Conservation (phyloP, 1,284 basidiomycete genomes). For the Puccinia brachypodii region DNA sequence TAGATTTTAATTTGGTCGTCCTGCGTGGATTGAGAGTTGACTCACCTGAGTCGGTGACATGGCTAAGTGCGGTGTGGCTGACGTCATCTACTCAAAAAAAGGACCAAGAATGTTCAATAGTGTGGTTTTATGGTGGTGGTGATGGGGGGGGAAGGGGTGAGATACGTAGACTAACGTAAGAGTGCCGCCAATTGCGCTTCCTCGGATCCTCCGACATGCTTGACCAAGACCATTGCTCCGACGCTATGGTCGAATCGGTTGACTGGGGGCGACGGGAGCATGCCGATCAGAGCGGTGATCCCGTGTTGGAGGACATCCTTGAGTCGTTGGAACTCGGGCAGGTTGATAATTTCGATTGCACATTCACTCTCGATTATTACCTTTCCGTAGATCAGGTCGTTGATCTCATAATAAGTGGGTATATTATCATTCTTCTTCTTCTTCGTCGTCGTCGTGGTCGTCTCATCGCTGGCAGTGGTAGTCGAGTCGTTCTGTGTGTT, state of each 20-base stretch:
- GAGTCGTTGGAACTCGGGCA: slow-evolving; percentile 49
- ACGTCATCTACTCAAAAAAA: slow-evolving; percentile 29
- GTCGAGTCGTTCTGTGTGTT: neutral
- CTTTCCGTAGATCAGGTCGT: slow-evolving; percentile 47
- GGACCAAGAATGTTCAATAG: too few species aligned
- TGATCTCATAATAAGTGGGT: slow-evolving; percentile 2
- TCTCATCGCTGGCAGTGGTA: neutral
- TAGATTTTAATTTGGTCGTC: neutral
- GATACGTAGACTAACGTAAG: slow-evolving; percentile 49
- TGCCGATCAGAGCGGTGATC: slow-evolving; percentile 50
- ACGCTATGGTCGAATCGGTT: slow-evolving; percentile 52
- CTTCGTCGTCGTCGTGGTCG: neutral
- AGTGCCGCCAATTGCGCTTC: slow-evolving; percentile 52
- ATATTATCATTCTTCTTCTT: neutral
- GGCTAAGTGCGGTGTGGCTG: slow-evolving; percentile 41
- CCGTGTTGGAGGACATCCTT: slow-evolving; percentile 51
- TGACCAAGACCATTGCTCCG: slow-evolving; percentile 51
- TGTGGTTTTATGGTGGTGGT: too few species aligned
- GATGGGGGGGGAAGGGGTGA: neutral
- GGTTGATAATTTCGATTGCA: slow-evolving; percentile 49
- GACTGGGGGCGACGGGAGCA: slow-evolving; percentile 50
- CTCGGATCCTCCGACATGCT: slow-evolving; percentile 47
- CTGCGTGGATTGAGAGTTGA: neutral
- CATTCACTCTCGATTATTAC: slow-evolving; percentile 16
- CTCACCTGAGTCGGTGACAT: slow-evolving; percentile 37